phyloP scores from a whole-genome alignment of 2,329 filamentous ascomycete species.

The Colletotrichum coccodes region DNA sequence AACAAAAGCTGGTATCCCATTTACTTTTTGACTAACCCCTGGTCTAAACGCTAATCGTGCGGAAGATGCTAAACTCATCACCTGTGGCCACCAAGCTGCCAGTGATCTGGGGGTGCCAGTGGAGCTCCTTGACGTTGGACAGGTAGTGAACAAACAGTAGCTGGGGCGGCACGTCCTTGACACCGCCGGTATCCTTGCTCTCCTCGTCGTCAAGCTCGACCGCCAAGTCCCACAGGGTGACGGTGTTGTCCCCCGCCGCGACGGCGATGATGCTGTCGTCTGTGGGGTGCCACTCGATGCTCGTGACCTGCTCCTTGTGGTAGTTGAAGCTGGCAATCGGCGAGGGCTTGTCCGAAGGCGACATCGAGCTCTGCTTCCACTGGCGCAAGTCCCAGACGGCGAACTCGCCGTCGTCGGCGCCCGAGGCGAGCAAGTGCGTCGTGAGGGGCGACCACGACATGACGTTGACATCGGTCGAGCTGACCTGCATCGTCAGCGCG shows the following conservation, averaged over 20 bases:
- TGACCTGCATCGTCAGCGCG: conserved; percentile 88
- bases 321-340: conserved; percentile 95
- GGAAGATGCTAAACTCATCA: conserved; percentile 86
- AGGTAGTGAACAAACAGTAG: conserved; percentile 97
- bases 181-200: conserved; percentile 86
- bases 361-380: conserved; percentile 78
- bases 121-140: conserved; percentile 92
- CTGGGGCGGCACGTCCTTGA: conserved; percentile 92
- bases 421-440: conserved; percentile 88
- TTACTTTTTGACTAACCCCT: conserved; percentile 34
- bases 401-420: conserved; percentile 94
- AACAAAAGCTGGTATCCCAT: conserved; percentile 32
- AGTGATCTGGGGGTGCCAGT: conserved; percentile 98
- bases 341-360: conserved; percentile 65
- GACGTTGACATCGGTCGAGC: conserved; percentile 90
- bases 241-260: conserved; percentile 90
- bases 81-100: conserved; percentile 91
- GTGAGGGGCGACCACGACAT: conserved; percentile 95
- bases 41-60: conserved; percentile 82
- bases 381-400: conserved; percentile 95
- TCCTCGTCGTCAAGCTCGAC: conserved; percentile 98
- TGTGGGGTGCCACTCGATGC: conserved; percentile 95
- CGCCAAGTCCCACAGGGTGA: conserved; percentile 96
- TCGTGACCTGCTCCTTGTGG: conserved; percentile 96
- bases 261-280: conserved; percentile 97